Conservation (phyloP, 2,329 filamentous ascomycete genomes). For the Cercospora sp. region DNA sequence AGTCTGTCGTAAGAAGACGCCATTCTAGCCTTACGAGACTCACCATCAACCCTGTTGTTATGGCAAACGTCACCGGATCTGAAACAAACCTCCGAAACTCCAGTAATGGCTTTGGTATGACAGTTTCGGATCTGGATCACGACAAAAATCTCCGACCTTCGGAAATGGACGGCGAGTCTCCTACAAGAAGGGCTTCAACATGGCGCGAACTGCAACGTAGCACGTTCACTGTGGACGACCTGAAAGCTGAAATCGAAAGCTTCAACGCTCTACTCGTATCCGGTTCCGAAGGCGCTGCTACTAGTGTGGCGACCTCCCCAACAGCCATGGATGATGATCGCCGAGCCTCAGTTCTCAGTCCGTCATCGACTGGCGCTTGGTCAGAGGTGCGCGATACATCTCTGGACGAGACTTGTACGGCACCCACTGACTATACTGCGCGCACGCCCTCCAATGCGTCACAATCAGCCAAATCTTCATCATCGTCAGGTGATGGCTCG, state of each 20-base stretch:
- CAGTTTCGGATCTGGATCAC: neutral
- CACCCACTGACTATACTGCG: neutral
- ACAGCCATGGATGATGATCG: neutral
- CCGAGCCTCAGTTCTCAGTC: neutral
- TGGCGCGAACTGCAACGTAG: conserved; percentile 6
- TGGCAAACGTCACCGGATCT: conserved; percentile 1
- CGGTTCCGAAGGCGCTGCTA: neutral
- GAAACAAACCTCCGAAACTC: neutral
- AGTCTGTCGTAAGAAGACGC: neutral
- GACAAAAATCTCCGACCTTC: neutral
- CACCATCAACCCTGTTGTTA: conserved; percentile 4
- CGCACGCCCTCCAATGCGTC: neutral
- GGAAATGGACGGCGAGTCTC: conserved; percentile 19
- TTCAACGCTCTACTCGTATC: neutral
- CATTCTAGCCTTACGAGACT: neutral
- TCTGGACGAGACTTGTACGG: neutral
- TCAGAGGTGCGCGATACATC: neutral
- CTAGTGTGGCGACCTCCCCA: neutral
- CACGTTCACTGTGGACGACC: conserved; percentile 10
- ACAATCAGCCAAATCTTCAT: neutral
- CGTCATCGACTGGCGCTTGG: neutral
- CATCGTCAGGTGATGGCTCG: neutral
- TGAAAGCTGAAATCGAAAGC: neutral
- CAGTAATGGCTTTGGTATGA: neutral
- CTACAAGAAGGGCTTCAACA: conserved; percentile 12